A percentile compares a stretch with the other conserved stretches of the same genome.
Evolutionary conservation across 2,329 filamentous ascomycete genomes (phyloP).

Genomic region (Fusarium subtropicale): DNA sequence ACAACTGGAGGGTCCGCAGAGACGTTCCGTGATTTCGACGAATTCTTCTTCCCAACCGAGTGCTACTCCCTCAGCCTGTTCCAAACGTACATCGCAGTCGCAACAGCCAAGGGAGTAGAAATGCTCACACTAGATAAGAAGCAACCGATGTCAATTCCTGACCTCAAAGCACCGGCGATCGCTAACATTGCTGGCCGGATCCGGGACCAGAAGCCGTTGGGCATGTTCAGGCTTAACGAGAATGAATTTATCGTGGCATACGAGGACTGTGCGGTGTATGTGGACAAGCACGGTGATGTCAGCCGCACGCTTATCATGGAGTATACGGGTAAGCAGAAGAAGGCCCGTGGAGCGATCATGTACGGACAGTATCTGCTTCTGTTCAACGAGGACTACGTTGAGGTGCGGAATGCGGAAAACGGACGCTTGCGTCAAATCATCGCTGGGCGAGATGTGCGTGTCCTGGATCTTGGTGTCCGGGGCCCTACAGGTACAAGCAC

Average conservation of each 20-base stretch:
- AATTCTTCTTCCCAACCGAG: conserved; percentile 97
- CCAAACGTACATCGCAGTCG: conserved; percentile 91
- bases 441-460: conserved; percentile 87
- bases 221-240: conserved; percentile 95
- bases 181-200: conserved; percentile 88
- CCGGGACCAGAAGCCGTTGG: conserved; percentile 83
- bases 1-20: conserved; percentile 80
- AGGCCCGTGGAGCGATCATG: conserved; percentile 85
- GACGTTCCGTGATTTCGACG: conserved; percentile 97
- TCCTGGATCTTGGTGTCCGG: conserved; percentile 85
- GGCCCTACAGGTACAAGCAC: conserved; percentile 67
- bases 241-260: conserved; percentile 94
- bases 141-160: conserved; percentile 91
- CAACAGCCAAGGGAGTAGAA: conserved; percentile 92
- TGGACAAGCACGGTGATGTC: conserved; percentile 98
- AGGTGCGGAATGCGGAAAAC: conserved; percentile 96
- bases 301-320: conserved; percentile 96
- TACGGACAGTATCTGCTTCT: conserved; percentile 92
- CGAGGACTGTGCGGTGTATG: conserved; percentile 95
- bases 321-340: conserved; percentile 88
- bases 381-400: conserved; percentile 96
- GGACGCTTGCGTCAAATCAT: conserved; percentile 94
- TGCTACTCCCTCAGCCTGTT: conserved; percentile 97
- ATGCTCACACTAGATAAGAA: conserved; percentile 98
- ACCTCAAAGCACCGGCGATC: conserved; percentile 81